Base-by-base conservation (phyloP, 148 eudicot species). In the Nyssa sinensis region DNA sequence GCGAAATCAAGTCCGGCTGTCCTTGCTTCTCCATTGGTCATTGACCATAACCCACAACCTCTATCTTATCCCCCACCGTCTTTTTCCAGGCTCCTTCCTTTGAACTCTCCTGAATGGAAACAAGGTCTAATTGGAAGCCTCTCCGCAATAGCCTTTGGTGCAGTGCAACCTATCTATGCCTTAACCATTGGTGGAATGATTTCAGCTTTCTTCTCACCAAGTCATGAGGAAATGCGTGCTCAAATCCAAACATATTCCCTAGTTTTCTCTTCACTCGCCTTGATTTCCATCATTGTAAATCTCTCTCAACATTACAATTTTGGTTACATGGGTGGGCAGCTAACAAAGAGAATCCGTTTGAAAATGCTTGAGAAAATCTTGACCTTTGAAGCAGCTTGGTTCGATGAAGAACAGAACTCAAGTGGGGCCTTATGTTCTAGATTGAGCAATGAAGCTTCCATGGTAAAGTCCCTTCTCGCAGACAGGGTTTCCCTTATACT, bases 121-220 rank as follows among this genome's bases (percentile, higher is more conserved):
- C 92, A 92, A 68, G 92, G 85, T 32, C 73, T 92, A 35, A 34
- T 90, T 14, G 98, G 97, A 27, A 89, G 85, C 78, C 73, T 94
- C 28, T 90, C 96, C 0, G 97, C 97, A 0, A 35, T 82, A 10
- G 86, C 81, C 28, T 92, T 84, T 41, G 98, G 98, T 1, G 90
- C 92, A 2, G 84, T 94, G 17, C 98, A 94, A 33, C 98, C 98
- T 57, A 74, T 88, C n/a, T 94, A 94, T 74, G 98, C 98, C 9
- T 70, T 94, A 28, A 90, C 96, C 14, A 88, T 94, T 23, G 98
- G 98, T 13, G 93, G 94, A 47, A 90, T 92, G 96, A 92, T 94
- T 17, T 85, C 98, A 0, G 89, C 98, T 0, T 92, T 94, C 65
- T 94, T 88, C 61, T 62, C 81, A 0, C 69, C 81, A 28, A 79